A percentile compares a stretch with the other conserved stretches of the same genome.
Conservation (phyloP, 306 rosid species). For the Cicer pinnatifidum region DNA sequence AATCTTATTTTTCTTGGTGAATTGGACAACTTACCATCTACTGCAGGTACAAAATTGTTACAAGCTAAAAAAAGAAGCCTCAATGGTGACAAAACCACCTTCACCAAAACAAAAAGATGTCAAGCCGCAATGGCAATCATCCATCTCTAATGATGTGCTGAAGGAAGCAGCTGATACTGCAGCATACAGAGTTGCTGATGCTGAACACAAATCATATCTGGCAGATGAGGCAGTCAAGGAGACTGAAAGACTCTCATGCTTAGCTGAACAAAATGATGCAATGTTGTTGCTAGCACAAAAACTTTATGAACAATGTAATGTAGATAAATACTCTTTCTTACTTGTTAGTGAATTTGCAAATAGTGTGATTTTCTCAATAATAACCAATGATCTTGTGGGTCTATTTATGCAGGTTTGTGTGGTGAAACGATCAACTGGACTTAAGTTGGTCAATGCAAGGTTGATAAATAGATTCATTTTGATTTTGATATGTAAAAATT, state of each 20-base stretch:
- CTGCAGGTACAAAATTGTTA: slow-evolving; percentile 23
- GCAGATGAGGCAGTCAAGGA: slow-evolving; percentile 22
- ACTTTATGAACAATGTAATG: slow-evolving; percentile 6
- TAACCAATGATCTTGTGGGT: slow-evolving; percentile 7
- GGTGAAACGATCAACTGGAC: background rate
- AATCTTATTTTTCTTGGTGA: background rate
- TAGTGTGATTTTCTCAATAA: background rate
- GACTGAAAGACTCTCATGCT: background rate
- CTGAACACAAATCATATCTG: slow-evolving; percentile 1
- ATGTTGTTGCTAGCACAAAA: background rate
- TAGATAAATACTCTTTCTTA: background rate
- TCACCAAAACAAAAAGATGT: slow-evolving; percentile 10
- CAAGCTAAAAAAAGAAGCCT: slow-evolving; percentile 12
- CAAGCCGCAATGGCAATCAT: background rate
- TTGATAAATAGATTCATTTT: slow-evolving; percentile 11
- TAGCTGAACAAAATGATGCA: slow-evolving; percentile 11
- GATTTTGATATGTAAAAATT: background rate
- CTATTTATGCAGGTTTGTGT: slow-evolving; percentile 19
- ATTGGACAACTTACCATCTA: background rate
- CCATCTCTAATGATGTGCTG: background rate
- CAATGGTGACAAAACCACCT: background rate
- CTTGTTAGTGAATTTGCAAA: slow-evolving; percentile 7
- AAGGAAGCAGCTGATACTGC: slow-evolving; percentile 12
- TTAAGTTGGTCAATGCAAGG: slow-evolving; percentile 9
- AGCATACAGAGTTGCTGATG: slow-evolving; percentile 2